phyloP scores from a whole-genome alignment of 2,329 filamentous ascomycete genomes.

The Phoma sp. region DNA sequence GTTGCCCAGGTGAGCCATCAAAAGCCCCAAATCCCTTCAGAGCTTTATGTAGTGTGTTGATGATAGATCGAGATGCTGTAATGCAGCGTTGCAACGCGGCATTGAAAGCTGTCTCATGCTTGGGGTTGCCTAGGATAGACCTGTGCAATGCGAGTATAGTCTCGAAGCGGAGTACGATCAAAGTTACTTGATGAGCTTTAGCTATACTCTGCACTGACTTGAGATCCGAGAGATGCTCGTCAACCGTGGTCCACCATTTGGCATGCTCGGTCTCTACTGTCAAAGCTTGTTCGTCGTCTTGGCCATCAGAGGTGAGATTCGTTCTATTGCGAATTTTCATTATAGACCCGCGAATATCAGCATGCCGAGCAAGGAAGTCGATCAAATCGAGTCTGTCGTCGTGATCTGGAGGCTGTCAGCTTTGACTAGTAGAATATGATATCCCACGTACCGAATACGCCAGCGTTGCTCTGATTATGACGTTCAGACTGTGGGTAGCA shows the following conservation, averaged over 20 bases:
- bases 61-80: conserved; percentile 31
- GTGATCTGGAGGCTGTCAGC: conserved; percentile 4
- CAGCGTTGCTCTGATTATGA: neutral
- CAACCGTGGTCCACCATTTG: conserved; percentile 36
- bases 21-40: conserved; percentile 30
- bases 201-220: conserved; percentile 20
- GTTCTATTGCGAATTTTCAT: conserved; percentile 28
- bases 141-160: conserved; percentile 30
- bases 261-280: conserved; percentile 30
- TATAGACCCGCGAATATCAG: conserved; percentile 30
- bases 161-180: conserved; percentile 33
- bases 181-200: conserved; percentile 30
- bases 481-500: conserved; percentile 29
- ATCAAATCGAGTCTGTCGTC: conserved; percentile 29
- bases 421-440: neutral
- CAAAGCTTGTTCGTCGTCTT: conserved; percentile 21
- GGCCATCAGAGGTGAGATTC: conserved; percentile 7
- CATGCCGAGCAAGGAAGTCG: conserved; percentile 32
- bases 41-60: conserved; percentile 32
- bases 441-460: neutral
- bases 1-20: conserved; percentile 29
- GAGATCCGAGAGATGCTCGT: conserved; percentile 29
- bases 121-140: conserved; percentile 30
- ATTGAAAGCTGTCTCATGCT: conserved; percentile 28
- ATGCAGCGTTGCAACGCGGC: conserved; percentile 32